Conservation (phyloP, 176 grass and related monocot species). For the Zoysia japonica region DNA sequence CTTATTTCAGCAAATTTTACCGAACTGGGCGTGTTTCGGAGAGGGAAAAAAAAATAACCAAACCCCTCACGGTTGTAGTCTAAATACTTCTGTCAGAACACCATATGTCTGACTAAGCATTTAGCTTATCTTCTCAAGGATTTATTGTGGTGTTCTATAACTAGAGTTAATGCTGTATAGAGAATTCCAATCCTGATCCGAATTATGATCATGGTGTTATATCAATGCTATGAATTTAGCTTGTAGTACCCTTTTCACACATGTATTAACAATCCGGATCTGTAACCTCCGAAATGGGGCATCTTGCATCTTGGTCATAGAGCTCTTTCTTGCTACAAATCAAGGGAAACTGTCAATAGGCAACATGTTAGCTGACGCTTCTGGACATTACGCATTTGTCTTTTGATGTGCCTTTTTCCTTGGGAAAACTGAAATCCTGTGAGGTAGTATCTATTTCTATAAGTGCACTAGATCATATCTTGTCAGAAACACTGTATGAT, state of each 20-base stretch:
- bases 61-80: background rate
- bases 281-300: background rate
- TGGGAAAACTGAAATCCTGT: background rate
- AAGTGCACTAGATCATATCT: background rate
- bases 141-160: background rate
- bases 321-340: background rate
- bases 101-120: background rate
- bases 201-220: background rate
- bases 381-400: constrained; percentile 4
- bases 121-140: background rate
- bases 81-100: background rate
- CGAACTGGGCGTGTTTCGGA: background rate
- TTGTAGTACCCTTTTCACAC: background rate
- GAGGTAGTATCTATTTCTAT: background rate
- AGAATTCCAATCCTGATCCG: too few relatives aligned
- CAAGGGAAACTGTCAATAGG: background rate
- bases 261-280: background rate
- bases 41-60: background rate
- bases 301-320: background rate
- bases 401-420: background rate
- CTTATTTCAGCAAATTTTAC: background rate
- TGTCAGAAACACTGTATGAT: background rate
- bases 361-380: background rate
- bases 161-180: background rate
- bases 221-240: background rate